Percentiles rank a stretch among this genome's conserved stretches.
phyloP scores from a whole-genome alignment of 805 yeast species.

The Dipodascus geniculatus region DNA sequence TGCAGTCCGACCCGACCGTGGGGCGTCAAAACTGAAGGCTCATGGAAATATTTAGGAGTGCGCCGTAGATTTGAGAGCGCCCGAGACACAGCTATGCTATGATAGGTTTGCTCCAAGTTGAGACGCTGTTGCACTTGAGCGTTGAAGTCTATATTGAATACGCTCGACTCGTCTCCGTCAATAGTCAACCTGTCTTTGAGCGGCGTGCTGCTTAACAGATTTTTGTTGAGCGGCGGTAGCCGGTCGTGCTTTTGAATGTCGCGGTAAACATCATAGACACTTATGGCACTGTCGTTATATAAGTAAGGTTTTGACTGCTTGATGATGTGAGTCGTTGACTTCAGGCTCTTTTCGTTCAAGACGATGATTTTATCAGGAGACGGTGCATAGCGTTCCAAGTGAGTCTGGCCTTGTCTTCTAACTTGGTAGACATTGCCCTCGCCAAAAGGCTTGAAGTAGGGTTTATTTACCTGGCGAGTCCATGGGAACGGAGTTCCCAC shows the following conservation, averaged over 20 bases:
- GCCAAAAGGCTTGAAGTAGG: neutral
- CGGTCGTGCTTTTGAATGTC: neutral
- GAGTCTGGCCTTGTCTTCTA: neutral
- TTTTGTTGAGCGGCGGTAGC: neutral
- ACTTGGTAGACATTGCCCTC: neutral
- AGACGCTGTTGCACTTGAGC: neutral
- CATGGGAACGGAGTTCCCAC: neutral
- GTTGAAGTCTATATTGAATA: neutral
- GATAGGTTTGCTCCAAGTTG: neutral
- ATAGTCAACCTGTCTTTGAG: neutral
- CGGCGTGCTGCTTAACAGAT: neutral
- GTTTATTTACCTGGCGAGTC: neutral
- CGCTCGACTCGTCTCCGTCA: neutral
- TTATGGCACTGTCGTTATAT: neutral
- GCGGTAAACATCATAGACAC: neutral
- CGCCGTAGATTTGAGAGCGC: neutral
- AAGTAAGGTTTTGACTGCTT: neutral
- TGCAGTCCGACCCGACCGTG: constrained; percentile 18
- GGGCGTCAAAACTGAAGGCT: neutral
- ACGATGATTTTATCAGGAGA: neutral
- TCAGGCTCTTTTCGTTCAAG: neutral
- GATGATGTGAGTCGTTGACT: neutral
- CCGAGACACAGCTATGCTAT: neutral
- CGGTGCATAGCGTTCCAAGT: neutral
- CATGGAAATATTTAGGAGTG: neutral